These are phyloP conservation scores for Pseudopithomyces maydicus DNA, from an alignment of 2,329 filamentous ascomycete genomes.

Conservation along the genomic window DNA sequence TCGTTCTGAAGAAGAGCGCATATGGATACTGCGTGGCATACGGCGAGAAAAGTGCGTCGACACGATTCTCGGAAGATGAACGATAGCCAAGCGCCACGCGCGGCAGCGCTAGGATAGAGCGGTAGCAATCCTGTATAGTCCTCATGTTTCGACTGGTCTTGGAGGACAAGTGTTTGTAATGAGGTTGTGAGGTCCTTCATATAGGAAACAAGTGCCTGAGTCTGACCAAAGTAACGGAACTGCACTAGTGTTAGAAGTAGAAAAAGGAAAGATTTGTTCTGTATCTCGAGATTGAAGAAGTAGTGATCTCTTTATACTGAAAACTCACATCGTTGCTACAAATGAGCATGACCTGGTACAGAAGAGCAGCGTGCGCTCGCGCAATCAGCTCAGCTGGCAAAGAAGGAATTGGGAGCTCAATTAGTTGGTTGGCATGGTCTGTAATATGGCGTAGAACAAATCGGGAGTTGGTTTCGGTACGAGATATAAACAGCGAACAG, in stretches of 20 bases:
- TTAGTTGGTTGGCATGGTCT: slow-evolving; percentile 51
- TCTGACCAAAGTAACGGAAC: slow-evolving; percentile 23
- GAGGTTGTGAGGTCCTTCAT: slow-evolving; percentile 19
- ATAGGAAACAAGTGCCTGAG: slow-evolving; percentile 20
- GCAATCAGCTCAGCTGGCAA: slow-evolving; percentile 28
- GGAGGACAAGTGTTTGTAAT: slow-evolving; percentile 12
- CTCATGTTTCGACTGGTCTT: slow-evolving; percentile 8
- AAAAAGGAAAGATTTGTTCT: background rate
- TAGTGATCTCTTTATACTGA: background rate
- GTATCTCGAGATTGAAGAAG: too few relatives aligned
- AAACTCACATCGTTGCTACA: slow-evolving; percentile 29
- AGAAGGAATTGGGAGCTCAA: slow-evolving; percentile 27
- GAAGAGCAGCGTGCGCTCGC: slow-evolving; percentile 32
- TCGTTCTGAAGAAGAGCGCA: slow-evolving; percentile 25
- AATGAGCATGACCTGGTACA: slow-evolving; percentile 36
- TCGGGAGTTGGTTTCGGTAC: slow-evolving; percentile 54
- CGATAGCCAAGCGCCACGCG: slow-evolving; percentile 53
- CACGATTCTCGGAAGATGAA: slow-evolving; percentile 62
- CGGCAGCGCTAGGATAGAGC: slow-evolving; percentile 45
- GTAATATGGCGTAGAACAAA: slow-evolving; percentile 58
- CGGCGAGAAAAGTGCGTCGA: slow-evolving; percentile 57
- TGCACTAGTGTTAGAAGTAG: background rate
- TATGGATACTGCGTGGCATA: slow-evolving; percentile 52
- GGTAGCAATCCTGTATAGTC: slow-evolving; percentile 33
- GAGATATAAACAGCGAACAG: slow-evolving; percentile 59